These are phyloP conservation scores for Penicillium sp. DNA, from an alignment of 2,329 filamentous ascomycete genomes.

Conservation along the genomic window DNA sequence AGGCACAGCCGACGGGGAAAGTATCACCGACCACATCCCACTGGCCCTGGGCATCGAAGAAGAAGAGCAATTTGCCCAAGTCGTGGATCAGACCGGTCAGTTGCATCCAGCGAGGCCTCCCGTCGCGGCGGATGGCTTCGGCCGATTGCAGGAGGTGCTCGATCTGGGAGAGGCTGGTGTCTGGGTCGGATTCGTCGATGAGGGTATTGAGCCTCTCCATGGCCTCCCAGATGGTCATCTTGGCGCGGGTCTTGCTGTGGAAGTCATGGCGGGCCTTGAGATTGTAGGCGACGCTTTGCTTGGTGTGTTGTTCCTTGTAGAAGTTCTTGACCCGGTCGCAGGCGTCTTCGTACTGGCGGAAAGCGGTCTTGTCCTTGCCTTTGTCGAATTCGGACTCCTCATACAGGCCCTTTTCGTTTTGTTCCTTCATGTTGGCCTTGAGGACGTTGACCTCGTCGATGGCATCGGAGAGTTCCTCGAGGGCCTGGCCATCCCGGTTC, in stretches of 20 bases:
- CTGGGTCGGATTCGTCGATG: constrained; percentile 89
- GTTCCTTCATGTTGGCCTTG: constrained; percentile 59
- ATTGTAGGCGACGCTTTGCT: constrained; percentile 72
- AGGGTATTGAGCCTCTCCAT: constrained; percentile 92
- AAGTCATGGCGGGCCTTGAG: constrained; percentile 76
- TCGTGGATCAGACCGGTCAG: constrained; percentile 56
- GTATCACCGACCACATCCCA: constrained; percentile 85
- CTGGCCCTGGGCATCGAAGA: constrained; percentile 78
- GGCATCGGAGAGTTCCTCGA: constrained; percentile 64
- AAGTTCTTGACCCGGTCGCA: constrained; percentile 86
- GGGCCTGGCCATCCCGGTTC: constrained; percentile 61
- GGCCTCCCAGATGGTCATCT: constrained; percentile 88
- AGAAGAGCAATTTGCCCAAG: constrained; percentile 54
- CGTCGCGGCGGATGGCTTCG: constrained; percentile 84
- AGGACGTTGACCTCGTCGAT: constrained; percentile 67
- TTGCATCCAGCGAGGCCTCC: constrained; percentile 57
- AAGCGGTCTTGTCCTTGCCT: constrained; percentile 78
- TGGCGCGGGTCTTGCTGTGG: constrained; percentile 68
- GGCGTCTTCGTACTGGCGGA: constrained; percentile 82
- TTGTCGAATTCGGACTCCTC: constrained; percentile 71
- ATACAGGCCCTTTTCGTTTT: constrained; percentile 54
- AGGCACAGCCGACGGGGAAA: constrained; percentile 54
- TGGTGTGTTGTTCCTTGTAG: constrained; percentile 74
- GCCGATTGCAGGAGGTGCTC: constrained; percentile 88
- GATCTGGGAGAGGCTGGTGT: constrained; percentile 86